phyloP scores from a whole-genome alignment of 139 green algal species.

The Coelastrella sp. region DNA sequence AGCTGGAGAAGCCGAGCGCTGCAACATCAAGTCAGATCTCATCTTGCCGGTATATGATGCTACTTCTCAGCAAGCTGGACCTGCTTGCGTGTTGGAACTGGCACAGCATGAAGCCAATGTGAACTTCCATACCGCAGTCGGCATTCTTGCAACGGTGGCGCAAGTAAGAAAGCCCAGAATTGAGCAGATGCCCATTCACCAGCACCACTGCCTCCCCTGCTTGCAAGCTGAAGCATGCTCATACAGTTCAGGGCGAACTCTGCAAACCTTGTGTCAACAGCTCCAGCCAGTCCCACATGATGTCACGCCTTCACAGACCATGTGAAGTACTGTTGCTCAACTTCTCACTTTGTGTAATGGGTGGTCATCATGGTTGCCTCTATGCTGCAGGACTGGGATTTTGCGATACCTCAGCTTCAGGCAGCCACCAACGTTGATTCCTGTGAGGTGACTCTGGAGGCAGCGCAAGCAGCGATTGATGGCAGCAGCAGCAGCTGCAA shows the following conservation, averaged over 20 bases:
- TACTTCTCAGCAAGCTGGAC: neutral
- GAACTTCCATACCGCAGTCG: neutral
- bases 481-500: neutral
- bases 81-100: slow-evolving; percentile 11
- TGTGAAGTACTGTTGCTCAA: no score
- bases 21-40: slow-evolving; percentile 2
- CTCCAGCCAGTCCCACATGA: neutral
- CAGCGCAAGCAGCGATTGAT: neutral
- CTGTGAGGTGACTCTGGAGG: neutral
- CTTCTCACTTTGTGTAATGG: neutral
- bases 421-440: neutral
- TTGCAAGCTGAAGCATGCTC: neutral
- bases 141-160: neutral
- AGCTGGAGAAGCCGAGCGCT: neutral
- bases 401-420: neutral
- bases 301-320: neutral
- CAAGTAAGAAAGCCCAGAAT: neutral
- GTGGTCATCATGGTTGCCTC: neutral
- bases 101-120: slow-evolving; percentile 8
- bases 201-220: neutral
- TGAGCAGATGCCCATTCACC: neutral
- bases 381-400: neutral
- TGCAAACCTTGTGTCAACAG: neutral
- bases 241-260: no score
- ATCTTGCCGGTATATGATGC: neutral